These are phyloP conservation scores for Cordyceps tenuipes DNA, from an alignment of 2,329 filamentous ascomycete genomes.

Conservation along the genomic window DNA sequence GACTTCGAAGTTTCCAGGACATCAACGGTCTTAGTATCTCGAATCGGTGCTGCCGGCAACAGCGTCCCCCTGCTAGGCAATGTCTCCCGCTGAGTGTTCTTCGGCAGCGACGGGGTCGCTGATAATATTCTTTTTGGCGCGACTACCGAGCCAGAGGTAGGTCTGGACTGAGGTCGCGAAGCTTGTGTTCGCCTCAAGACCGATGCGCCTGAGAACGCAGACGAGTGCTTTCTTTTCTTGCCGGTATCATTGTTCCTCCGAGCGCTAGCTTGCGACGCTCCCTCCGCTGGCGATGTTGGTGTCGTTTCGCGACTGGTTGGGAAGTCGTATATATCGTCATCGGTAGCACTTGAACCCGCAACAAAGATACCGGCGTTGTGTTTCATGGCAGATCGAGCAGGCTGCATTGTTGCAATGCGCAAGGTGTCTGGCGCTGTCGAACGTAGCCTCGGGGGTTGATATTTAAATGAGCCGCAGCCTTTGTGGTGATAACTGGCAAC, in stretches of 20 bases:
- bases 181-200: neutral
- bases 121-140: neutral
- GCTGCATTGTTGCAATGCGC: neutral
- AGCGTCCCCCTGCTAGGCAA: neutral
- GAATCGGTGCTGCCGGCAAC: constrained; percentile 3
- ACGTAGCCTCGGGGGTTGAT: neutral
- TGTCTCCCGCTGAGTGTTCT: neutral
- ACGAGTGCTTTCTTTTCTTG: constrained; percentile 9
- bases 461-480: neutral
- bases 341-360: neutral
- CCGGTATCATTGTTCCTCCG: neutral
- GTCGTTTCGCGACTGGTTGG: constrained; percentile 4
- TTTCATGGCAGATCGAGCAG: neutral
- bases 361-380: neutral
- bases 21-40: no score
- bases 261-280: neutral
- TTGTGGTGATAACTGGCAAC: neutral
- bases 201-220: neutral
- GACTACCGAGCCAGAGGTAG: neutral
- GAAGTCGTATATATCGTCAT: constrained; percentile 11
- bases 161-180: neutral
- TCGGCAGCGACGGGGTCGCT: neutral
- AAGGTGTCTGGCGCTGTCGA: neutral
- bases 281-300: neutral
- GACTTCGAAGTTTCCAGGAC: neutral